phyloP scores from a whole-genome alignment of 768 basidiomycete genomes.

The Trametes meyenii region DNA sequence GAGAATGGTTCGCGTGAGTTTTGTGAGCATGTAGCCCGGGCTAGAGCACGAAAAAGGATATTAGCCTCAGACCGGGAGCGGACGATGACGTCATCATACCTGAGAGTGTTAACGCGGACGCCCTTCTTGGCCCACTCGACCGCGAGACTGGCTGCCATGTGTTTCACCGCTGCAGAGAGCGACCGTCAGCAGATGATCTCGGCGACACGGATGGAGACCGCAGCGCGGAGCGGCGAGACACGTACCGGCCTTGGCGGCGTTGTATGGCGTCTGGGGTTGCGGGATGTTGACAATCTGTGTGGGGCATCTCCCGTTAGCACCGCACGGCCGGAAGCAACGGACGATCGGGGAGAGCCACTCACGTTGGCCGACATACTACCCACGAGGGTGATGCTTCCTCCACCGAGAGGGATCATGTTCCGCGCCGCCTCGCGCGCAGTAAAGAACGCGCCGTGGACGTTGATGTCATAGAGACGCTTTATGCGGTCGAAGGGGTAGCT shows the following conservation, averaged over 20 bases:
- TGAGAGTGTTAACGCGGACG: conserved; percentile 83
- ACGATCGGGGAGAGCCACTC: conserved; percentile 30
- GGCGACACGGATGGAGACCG: neutral
- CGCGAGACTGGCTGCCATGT: conserved; percentile 90
- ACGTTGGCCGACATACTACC: conserved; percentile 92
- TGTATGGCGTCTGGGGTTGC: conserved; percentile 94
- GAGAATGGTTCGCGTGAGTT: conserved; percentile 83
- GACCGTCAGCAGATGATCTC: conserved; percentile 9
- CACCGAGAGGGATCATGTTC: conserved; percentile 81
- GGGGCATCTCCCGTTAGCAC: conserved; percentile 24
- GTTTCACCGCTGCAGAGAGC: conserved; percentile 71
- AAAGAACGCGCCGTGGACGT: conserved; percentile 92
- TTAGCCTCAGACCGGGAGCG: conserved; percentile 2
- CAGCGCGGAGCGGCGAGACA: conserved; percentile 17
- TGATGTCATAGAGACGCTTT: conserved; percentile 85
- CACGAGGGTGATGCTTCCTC: conserved; percentile 83
- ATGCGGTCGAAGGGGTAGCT: conserved; percentile 88
- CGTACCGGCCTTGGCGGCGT: conserved; percentile 89
- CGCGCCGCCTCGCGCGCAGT: conserved; percentile 96
- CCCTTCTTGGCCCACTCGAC: conserved; percentile 95
- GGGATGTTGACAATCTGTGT: conserved; percentile 84
- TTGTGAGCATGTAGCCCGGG: conserved; percentile 94
- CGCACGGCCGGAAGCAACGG: neutral
- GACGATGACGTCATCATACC: conserved; percentile 42
- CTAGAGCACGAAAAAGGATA: conserved; percentile 40